Percentiles rank a stretch among this genome's conserved stretches.
Conservation (phyloP, 352 stramenopile species). For the Blastocystis sp. region DNA sequence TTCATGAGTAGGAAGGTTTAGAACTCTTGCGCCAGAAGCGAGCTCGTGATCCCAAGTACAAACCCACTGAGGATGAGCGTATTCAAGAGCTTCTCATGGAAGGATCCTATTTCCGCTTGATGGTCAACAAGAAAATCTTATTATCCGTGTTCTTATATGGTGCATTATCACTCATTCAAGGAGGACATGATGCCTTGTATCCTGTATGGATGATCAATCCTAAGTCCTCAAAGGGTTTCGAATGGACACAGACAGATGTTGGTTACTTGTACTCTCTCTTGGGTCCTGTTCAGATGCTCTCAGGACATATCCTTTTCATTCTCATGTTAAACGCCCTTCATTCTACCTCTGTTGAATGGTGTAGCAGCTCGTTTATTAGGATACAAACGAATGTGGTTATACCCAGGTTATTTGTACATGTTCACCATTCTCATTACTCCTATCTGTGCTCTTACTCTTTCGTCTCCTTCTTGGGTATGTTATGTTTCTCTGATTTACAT, state of each 20-base stretch:
- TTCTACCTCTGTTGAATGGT: constrained; percentile 29
- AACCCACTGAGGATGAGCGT: constrained; percentile 41
- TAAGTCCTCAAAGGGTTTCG: constrained; percentile 26
- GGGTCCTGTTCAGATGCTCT: constrained; percentile 49
- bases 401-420: constrained; percentile 27
- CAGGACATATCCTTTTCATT: constrained; percentile 45
- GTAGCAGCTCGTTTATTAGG: constrained; percentile 16
- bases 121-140: neutral
- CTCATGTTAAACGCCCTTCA: neutral
- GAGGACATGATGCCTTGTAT: constrained; percentile 49
- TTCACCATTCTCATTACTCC: constrained; percentile 18
- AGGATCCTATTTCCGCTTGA: neutral
- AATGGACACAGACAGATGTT: constrained; percentile 48
- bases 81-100: constrained; percentile 26
- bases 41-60: neutral
- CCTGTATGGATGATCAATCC: constrained; percentile 61
- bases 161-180: constrained; percentile 40
- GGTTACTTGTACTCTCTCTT: constrained; percentile 44
- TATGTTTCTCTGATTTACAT: neutral
- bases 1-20: constrained; percentile 3
- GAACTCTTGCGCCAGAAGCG: constrained; percentile 22
- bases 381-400: constrained; percentile 49
- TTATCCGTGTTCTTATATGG: constrained; percentile 20
- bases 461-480: neutral
- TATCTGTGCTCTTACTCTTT: constrained; percentile 16